Evolutionary conservation across 257 asterid species (phyloP), one percentile per base, ranked within the genome.

Genomic region (Craterostigma plantagineum): DNA sequence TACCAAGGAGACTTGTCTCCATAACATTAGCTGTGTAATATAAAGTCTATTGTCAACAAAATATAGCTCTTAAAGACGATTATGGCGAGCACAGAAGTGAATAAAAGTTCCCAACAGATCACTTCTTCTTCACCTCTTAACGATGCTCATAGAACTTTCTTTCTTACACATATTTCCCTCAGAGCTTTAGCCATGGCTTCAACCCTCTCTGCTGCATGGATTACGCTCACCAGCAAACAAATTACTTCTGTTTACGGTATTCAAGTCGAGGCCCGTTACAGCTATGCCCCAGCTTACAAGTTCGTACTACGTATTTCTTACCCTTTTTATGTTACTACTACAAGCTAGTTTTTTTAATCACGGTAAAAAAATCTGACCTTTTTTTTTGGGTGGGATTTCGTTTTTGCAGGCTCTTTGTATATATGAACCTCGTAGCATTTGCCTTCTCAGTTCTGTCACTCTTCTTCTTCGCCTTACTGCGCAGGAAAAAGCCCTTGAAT

Each of bases 241-340:
- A 55, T 68, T 37, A 16, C 66, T 18, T 12, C 33, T 3, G 63
- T 72, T 34, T 68, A 47, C 46, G 79, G 79, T 14, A 46, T 75
- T 35, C 14, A 27, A 0, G 41, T 63, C 23, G 65, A 61, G 5
- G 95, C 92, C 8, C 63, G 77, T 2, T 83, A 71, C 51, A 64
- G 61, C 45, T 71, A 79, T 46, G 60, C 83, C 7, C 43, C 95
- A 0, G 75, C 91, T 18, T 63, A 65, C 69, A 66, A 62, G 92
- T 81, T 53, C 50, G 42, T n/a, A 23, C 30, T 23, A 23, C 2
- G 2, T 23, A 23, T 23, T n/a, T n/a, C n/a, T n/a, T n/a, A n/a
- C n/a, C n/a, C n/a, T n/a, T n/a, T n/a, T n/a, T n/a, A n/a, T n/a
- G n/a, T n/a, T n/a, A n/a, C n/a, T n/a, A n/a, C n/a, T n/a, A n/a